Evolutionary conservation across 768 basidiomycete species (phyloP), one percentile per base, ranked within the genome.

Genomic region (Filobasidium floriforme): DNA sequence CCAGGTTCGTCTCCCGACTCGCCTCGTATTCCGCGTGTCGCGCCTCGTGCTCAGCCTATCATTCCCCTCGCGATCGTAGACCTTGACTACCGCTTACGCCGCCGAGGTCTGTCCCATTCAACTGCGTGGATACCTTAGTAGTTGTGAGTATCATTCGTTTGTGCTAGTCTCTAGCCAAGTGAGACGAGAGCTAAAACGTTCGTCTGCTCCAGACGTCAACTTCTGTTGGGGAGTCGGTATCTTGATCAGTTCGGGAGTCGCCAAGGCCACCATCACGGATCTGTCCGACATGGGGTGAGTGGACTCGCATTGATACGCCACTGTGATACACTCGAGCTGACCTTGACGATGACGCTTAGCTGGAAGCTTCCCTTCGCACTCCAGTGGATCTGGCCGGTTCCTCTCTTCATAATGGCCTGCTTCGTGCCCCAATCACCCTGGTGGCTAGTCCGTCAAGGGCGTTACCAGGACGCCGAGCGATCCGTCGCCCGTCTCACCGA

Each of bases 371-470:
- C 64, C 59, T 65, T 65, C 40, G 59, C 57, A n/a, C 44, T 65
- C 44, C 64, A 72, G 41, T 71, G 71, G 73, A 46, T 70, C 26
- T 73, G 73, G 71, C 73, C 71, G 6, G 61, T 68, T 2, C 68
- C 68, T 11, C 66, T 72, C 54, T 60, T 71, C 55, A 41, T 68
- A n/a, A 54, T 65, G 41, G 64, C 61, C 49, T 63, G 70, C 22
- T 62, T 72, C 59, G 67, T 66, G 3, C 73, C 73, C 0, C 68
- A 70, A 44, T 71, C 69, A 59, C 76, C 77, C 5, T 79, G 73
- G 73, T 80, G 75, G 76, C 71, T 73, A 41, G 76, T 78, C 41
- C 75, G 77, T 24, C 63, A 76, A 49, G 74, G 73, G 7, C 71
- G 73, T 55, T 59, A 67, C 62, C 69, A 67, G 4, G 72, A 73